Evolutionary conservation across 2,329 filamentous ascomycete species (phyloP), one percentile per base, ranked within the genome.

Genomic region (Fusarium equiseti): DNA sequence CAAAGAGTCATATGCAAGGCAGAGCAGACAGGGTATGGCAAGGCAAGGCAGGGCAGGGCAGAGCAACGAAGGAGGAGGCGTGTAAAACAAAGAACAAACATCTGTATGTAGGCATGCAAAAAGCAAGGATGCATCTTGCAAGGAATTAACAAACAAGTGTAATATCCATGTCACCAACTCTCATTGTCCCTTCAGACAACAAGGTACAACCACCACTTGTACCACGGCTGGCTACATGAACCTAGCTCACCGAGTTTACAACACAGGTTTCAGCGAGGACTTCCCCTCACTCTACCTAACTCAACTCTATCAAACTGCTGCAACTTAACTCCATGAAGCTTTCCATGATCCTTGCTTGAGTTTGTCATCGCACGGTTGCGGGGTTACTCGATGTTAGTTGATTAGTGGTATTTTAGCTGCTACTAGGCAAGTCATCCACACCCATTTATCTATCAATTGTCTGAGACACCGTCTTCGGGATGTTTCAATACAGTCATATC

Each of bases 341-440:
- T 43, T 53, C 35, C 59, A 63, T 63, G 55, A 73, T 65, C 73
- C 73, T 57, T 59, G 63, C 24, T 57, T 57, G 63, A n/a, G 45
- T 58, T 58, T 55, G 54, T 45, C 45, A 53, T 53, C 42, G 35
- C 49, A 48, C 40, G 48, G 68, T 68, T 75, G 73, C 61, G 73
- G 73, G 73, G 73, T 74, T 70, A 63, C 59, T 66, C 57, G 63
- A 63, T 74, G 63, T 66, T 73, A 72, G 66, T 70, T 31, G 35
- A 32, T 57, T 40, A 40, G 48, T 18, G 22, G 42, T 24, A 22
- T 16, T 44, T 44, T 16, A 24, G 42, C 22, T 56, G 73, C 54
- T 67, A 60, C 51, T 59, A 56, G 55, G 65, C 58, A 65, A 68
- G 68, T 61, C 72, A 71, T 61, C 55, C 48, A 66, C 48, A 40